A percentile compares a stretch with the other conserved stretches of the same genome.
phyloP scores from a whole-genome alignment of 768 basidiomycete genomes.

The Strobilomyces echinocephalus region DNA sequence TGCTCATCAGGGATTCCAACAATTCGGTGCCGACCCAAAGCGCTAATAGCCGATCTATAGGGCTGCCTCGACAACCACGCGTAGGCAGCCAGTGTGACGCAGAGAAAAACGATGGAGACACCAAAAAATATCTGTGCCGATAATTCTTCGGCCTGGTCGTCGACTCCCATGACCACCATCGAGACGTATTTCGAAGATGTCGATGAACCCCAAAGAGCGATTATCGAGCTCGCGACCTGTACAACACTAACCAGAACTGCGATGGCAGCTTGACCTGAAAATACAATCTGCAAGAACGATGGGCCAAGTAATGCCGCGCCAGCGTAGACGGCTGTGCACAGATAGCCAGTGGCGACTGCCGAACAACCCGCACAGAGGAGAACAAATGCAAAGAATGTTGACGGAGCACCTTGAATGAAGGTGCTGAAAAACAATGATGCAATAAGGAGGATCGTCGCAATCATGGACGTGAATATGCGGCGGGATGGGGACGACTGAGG shows the following conservation, averaged over 20 bases:
- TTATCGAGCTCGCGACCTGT: not conserved
- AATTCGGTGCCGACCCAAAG: not conserved
- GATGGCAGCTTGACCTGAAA: not conserved
- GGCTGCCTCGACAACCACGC: not conserved
- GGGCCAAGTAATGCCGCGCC: not conserved
- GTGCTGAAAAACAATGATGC: slow-evolving; percentile 1
- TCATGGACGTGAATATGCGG: not conserved
- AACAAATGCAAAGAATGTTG: not conserved
- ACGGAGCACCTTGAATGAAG: not conserved
- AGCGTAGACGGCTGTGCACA: not conserved
- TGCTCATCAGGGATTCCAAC: not conserved
- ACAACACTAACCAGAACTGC: not conserved
- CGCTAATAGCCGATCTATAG: not conserved
- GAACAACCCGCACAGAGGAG: not conserved
- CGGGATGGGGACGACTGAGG: not conserved
- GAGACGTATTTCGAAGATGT: not conserved
- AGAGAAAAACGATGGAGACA: not conserved
- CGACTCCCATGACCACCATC: not conserved
- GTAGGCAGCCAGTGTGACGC: not conserved
- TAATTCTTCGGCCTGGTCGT: not conserved
- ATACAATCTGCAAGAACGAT: not conserved
- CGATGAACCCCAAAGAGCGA: not conserved
- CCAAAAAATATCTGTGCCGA: slow-evolving; percentile 1
- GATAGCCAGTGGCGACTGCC: not conserved
- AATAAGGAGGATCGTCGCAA: not conserved